Evolutionary conservation across 129 eudicot genomes (phyloP).

Genomic region (Pseudognaphalium luteoalbum): DNA sequence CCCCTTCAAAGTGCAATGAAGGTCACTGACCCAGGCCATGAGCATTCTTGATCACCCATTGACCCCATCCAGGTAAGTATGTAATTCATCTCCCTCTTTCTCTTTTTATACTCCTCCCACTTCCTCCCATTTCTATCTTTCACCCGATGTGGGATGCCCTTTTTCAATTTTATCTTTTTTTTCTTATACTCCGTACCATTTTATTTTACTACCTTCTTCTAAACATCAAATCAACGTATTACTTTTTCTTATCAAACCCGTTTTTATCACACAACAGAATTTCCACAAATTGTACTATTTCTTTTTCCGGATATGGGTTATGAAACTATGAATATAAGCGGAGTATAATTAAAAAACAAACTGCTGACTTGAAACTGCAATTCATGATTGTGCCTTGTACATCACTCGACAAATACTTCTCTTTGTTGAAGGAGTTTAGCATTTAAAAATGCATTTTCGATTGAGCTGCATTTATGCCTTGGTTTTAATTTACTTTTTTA

Average conservation of each 20-base stretch:
- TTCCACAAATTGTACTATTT: not conserved
- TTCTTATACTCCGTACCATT: no score
- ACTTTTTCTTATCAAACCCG: not conserved
- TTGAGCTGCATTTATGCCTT: no score
- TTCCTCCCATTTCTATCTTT: not conserved
- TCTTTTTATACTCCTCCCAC: slow-evolving; percentile 2
- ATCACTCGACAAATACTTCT: no score
- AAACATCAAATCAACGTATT: not conserved
- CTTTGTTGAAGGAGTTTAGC: no score
- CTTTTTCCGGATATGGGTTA: not conserved
- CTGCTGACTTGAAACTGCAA: no score
- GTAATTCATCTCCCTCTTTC: not conserved
- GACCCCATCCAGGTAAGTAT: slow-evolving; percentile 51
- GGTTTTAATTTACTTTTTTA: no score
- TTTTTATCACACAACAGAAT: not conserved
- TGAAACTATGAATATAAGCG: no score
- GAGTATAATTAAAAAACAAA: no score
- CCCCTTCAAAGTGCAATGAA: slow-evolving; percentile 40
- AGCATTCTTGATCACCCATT: slow-evolving; percentile 35
- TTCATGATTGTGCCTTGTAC: no score
- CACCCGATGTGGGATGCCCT: slow-evolving; percentile 12
- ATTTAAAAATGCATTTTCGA: no score
- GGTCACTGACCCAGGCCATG: slow-evolving; percentile 42
- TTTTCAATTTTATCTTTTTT: no score
- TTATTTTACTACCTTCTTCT: no score